A percentile compares a stretch with the other conserved stretches of the same genome.
phyloP scores from a whole-genome alignment of 805 yeast genomes.

The Tetrapisispora arboricola region DNA sequence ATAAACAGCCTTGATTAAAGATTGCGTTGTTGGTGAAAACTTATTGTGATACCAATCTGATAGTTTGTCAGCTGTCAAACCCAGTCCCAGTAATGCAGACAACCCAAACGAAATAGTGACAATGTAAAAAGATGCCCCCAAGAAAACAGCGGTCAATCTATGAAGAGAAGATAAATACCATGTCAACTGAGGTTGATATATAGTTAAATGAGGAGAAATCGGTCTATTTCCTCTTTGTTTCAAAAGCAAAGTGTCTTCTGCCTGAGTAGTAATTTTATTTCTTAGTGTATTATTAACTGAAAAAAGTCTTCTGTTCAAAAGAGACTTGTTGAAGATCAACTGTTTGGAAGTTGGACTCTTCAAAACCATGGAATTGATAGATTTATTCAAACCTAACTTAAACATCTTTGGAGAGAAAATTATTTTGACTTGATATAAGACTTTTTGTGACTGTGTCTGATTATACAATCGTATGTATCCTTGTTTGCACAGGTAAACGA shows the following conservation, averaged over 20 bases:
- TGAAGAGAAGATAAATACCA: slow-evolving; percentile 72
- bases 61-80: slow-evolving; percentile 28
- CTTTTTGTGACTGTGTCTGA: no score
- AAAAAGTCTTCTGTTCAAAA: background rate
- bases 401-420: background rate
- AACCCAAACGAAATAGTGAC: slow-evolving; percentile 69
- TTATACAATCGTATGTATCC: no score
- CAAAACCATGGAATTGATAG: background rate
- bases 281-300: background rate
- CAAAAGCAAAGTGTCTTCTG: slow-evolving; percentile 59
- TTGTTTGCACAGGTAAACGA: no score
- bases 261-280: slow-evolving; percentile 38
- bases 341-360: background rate
- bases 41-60: slow-evolving; percentile 39
- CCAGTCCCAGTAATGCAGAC: slow-evolving; percentile 50
- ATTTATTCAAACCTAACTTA: background rate
- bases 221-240: slow-evolving; percentile 87
- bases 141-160: slow-evolving; percentile 77
- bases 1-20: slow-evolving; percentile 55
- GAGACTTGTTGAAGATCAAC: background rate
- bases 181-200: slow-evolving; percentile 87
- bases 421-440: background rate
- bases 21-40: slow-evolving; percentile 54
- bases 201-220: slow-evolving; percentile 76
- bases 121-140: slow-evolving; percentile 72